Base-by-base conservation (phyloP, 2,329 filamentous ascomycete genomes). In the Mariannaea sp. region DNA sequence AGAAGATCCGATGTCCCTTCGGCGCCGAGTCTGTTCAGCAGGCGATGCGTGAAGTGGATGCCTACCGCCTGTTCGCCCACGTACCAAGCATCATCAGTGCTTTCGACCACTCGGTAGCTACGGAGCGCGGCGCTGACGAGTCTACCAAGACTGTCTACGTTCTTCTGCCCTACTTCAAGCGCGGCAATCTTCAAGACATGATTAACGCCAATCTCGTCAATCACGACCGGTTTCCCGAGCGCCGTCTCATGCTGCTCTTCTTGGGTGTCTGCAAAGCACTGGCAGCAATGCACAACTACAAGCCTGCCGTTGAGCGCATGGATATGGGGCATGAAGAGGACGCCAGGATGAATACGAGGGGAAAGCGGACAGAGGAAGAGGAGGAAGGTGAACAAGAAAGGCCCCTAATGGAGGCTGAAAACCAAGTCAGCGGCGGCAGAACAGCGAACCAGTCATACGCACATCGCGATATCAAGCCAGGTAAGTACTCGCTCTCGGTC, bases 121-220 rank as follows among this genome's bases (percentile, higher is more conserved):
- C 84, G 20, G 91, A 96, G 72, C 80, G 84, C 72, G 84, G 77
- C 61, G 77, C 76, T 49, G 82, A 84, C 64, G 83, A 84, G 57
- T 73, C 71, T 75, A 81, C 87, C 57, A 97, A 97, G 78, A 97
- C 93, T 0, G 94, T 97, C 47, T 99, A 99, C 73, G 94, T 99
- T 57, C 80, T 99, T 36, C 81, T 99, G 16, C 94, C 94, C 10
- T 99, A 97, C 77, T 99, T 97, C 77, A 82, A 92, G 65, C 82
- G 93, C 61, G 94, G 94, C 12, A 99, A 99, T 72, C 81, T 99
- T 30, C 94, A 99, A 76, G 94, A 99, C 75, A 88, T 95, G 70
- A 97, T 99, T 79, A 99, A 99, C 73, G 93, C 94, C 59, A 99
- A 99, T 74, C 79, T 97, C 49, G 93, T 99, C 73, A 97, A 97